A percentile compares a stretch with the other conserved stretches of the same genome.
Evolutionary conservation across 768 basidiomycete species (phyloP).

Genomic region (Lactifluus piperatus): DNA sequence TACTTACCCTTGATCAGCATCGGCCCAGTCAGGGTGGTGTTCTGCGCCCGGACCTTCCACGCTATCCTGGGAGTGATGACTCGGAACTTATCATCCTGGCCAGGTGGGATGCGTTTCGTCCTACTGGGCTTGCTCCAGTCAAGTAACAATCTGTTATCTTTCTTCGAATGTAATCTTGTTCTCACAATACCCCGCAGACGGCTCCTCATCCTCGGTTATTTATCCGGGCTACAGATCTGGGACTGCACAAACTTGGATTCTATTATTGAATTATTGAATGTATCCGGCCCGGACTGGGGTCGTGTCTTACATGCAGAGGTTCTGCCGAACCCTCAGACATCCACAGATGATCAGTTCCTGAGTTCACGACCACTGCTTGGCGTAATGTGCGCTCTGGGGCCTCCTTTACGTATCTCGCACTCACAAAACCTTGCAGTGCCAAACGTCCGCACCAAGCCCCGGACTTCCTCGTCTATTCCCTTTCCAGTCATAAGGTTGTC

Average conservation of each 20-base stretch:
- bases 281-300: conserved; percentile 33
- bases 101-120: conserved; percentile 33
- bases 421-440: conserved; percentile 15
- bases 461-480: conserved; percentile 38
- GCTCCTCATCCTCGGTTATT: conserved; percentile 47
- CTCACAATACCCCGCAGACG: conserved; percentile 26
- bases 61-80: conserved; percentile 25
- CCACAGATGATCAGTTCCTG: conserved; percentile 25
- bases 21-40: conserved; percentile 2
- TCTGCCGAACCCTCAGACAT: conserved; percentile 28
- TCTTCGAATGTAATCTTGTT: neutral
- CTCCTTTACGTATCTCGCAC: neutral
- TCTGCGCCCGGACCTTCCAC: conserved; percentile 15
- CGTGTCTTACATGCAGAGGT: conserved; percentile 33
- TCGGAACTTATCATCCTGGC: conserved; percentile 37
- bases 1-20: conserved; percentile 18
- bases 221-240: conserved; percentile 50
- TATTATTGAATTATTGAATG: conserved; percentile 46
- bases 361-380: conserved; percentile 31
- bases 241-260: conserved; percentile 46
- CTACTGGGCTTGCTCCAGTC: conserved; percentile 7
- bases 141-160: conserved; percentile 14
- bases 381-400: conserved; percentile 26
- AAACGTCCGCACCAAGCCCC: conserved; percentile 19
- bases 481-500: conserved; percentile 41